Conservation (phyloP, 2,329 filamentous ascomycete species). For the Ceratocystis ficicola region DNA sequence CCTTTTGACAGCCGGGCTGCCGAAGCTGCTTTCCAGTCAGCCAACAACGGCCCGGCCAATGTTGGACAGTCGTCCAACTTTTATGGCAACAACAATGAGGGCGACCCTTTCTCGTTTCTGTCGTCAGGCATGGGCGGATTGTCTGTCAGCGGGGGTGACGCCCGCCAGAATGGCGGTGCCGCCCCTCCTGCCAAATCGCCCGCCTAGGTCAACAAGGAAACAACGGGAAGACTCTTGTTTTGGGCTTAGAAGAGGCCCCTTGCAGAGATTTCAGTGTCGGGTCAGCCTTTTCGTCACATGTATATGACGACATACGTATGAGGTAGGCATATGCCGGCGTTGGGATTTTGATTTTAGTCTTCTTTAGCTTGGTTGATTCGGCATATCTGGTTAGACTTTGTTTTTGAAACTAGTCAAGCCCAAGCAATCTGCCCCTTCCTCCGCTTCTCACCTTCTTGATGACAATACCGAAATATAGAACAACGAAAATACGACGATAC, state of each 20-base stretch:
- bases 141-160: conserved; percentile 52
- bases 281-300: conserved; percentile 1
- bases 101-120: conserved; percentile 70
- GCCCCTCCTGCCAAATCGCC: conserved; percentile 49
- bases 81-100: conserved; percentile 43
- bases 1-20: conserved; percentile 88
- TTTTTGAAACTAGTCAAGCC: conserved; percentile 10
- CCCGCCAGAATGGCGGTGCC: conserved; percentile 49
- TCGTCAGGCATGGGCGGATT: conserved; percentile 60
- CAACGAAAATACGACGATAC: conserved; percentile 4
- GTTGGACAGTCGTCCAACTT: conserved; percentile 58
- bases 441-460: neutral
- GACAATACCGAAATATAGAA: neutral
- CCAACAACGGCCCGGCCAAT: conserved; percentile 66
- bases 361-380: conserved; percentile 7
- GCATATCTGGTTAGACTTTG: conserved; percentile 10
- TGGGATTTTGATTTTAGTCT: conserved; percentile 10
- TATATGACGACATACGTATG: conserved; percentile 4
- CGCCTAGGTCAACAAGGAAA: conserved; percentile 33
- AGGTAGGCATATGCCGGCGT: conserved; percentile 8
- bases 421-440: neutral
- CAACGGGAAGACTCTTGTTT: conserved; percentile 5
- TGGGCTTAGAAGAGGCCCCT: neutral
- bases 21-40: conserved; percentile 86
- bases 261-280: conserved; percentile 8